These are phyloP conservation scores for Calonectria montana DNA, from an alignment of 2,329 filamentous ascomycete genomes.

Conservation along the genomic window DNA sequence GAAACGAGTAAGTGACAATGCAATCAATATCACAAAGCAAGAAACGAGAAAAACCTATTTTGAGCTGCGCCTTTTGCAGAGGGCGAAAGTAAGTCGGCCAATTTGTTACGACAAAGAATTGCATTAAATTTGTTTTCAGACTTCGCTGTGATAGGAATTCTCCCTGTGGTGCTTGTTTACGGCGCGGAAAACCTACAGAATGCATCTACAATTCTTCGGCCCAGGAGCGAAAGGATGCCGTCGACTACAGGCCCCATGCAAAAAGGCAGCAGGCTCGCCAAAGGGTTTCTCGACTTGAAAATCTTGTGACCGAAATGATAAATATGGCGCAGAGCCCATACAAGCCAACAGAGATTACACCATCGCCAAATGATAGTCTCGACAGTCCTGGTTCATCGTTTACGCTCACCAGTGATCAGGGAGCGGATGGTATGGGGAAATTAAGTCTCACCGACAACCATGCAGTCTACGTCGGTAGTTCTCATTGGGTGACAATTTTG, in stretches of 20 bases:
- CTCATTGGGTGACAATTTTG: slow-evolving; percentile 16
- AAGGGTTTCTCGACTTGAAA: slow-evolving; percentile 31
- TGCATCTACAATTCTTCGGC: slow-evolving; percentile 23
- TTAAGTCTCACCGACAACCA: slow-evolving; percentile 8
- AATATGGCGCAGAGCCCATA: slow-evolving; percentile 19
- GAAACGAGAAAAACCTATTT: slow-evolving; percentile 17
- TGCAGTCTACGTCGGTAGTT: slow-evolving; percentile 15
- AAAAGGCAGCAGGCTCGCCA: slow-evolving; percentile 28
- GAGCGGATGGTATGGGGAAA: slow-evolving; percentile 7
- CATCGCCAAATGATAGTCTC: neutral
- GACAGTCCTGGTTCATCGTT: neutral
- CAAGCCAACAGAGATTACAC: neutral
- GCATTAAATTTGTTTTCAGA: neutral
- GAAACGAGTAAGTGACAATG: neutral
- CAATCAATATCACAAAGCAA: neutral
- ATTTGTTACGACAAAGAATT: neutral
- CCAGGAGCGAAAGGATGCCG: slow-evolving; percentile 30
- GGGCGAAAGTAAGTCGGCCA: slow-evolving; percentile 9
- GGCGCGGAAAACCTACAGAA: slow-evolving; percentile 16
- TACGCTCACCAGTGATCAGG: neutral
- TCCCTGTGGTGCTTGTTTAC: slow-evolving; percentile 16
- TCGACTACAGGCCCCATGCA: slow-evolving; percentile 28
- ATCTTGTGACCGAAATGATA: slow-evolving; percentile 27
- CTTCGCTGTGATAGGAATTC: slow-evolving; percentile 21
- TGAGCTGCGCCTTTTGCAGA: slow-evolving; percentile 21